Evolutionary conservation across 2,329 filamentous ascomycete genomes (phyloP).

Genomic region (Colletotrichum limetticola): DNA sequence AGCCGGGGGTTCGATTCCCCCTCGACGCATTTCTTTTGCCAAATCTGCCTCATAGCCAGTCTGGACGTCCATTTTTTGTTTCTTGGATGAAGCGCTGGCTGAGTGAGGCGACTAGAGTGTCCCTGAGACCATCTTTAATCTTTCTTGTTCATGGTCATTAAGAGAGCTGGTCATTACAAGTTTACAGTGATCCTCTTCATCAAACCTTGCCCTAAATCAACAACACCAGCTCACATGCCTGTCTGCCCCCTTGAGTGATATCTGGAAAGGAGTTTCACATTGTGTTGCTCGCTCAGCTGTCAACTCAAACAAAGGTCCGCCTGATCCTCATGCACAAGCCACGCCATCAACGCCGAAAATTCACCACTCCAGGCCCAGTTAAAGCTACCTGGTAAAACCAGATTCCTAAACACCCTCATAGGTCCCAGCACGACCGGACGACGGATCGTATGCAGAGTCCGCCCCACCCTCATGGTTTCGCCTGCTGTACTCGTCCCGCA

Average conservation of each 20-base stretch:
- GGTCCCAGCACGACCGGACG: neutral
- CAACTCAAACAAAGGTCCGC: too few species aligned
- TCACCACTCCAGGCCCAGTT: neutral
- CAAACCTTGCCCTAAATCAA: neutral
- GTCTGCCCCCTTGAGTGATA: neutral
- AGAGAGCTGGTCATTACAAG: neutral
- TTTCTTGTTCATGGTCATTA: neutral
- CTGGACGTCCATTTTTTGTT: neutral
- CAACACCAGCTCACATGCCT: neutral
- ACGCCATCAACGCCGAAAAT: neutral
- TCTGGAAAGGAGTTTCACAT: neutral
- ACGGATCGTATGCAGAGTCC: neutral
- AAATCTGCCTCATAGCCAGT: neutral
- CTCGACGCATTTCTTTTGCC: conserved; percentile 25
- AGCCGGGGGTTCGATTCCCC: conserved; percentile 35
- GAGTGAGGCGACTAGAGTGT: too few species aligned
- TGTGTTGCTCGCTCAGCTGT: neutral
- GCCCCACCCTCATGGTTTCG: too few species aligned
- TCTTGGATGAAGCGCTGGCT: neutral
- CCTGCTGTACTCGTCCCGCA: too few species aligned
- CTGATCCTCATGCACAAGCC: neutral
- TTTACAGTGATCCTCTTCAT: neutral
- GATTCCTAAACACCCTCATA: neutral
- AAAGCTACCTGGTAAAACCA: neutral
- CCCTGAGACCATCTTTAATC: too few species aligned